Evolutionary conservation across 805 yeast species (phyloP).

Genomic region (Ogataea pignaliae): DNA sequence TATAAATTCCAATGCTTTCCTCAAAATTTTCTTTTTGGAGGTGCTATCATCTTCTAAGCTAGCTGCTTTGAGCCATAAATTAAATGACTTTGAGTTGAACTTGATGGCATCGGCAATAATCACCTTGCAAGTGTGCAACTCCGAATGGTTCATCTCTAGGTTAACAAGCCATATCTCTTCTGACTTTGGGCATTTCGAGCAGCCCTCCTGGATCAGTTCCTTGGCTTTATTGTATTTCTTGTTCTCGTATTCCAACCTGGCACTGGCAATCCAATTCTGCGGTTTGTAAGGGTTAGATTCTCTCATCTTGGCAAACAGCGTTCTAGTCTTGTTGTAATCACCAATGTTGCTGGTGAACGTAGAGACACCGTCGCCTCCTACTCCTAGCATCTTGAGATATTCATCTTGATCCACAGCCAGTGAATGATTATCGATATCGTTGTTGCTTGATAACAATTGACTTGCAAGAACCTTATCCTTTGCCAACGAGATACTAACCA

Average conservation of each 20-base stretch:
- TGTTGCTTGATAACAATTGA: constrained; percentile 40
- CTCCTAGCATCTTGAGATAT: constrained; percentile 39
- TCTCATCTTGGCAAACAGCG: constrained; percentile 62
- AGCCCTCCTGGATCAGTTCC: constrained; percentile 66
- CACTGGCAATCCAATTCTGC: constrained; percentile 82
- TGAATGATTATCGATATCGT: constrained; percentile 11
- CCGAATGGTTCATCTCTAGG: constrained; percentile 52
- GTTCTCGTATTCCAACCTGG: constrained; percentile 68
- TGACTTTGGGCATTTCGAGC: constrained; percentile 56
- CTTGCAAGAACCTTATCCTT: constrained; percentile 54
- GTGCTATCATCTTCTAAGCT: constrained; percentile 56
- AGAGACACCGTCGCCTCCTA: constrained; percentile 10
- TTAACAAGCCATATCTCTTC: constrained; percentile 84
- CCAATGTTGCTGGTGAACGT: constrained; percentile 35
- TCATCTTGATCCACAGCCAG: constrained; percentile 31
- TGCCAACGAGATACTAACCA: constrained; percentile 57
- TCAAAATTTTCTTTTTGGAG: constrained; percentile 53
- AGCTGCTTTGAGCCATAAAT: constrained; percentile 70
- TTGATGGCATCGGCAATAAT: constrained; percentile 65
- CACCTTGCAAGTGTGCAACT: constrained; percentile 43
- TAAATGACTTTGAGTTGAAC: constrained; percentile 49
- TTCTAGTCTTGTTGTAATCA: constrained; percentile 55
- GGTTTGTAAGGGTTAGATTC: constrained; percentile 69
- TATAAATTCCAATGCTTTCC: constrained; percentile 64
- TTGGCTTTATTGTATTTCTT: constrained; percentile 54